Conservation (phyloP, 768 basidiomycete genomes). For the Phanerodontia chrysosporium region DNA sequence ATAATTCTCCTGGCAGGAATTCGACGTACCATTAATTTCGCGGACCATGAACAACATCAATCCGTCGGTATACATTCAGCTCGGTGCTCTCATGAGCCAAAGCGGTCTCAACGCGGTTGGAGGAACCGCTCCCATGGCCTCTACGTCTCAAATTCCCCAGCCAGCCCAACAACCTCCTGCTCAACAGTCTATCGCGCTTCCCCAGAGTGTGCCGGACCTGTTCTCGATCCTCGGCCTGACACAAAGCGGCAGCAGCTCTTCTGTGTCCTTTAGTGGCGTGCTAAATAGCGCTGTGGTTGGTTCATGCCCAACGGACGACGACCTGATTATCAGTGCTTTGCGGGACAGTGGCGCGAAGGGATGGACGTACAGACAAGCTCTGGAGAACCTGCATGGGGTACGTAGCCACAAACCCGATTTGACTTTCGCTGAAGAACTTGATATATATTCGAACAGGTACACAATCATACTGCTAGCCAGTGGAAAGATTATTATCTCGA, state of each 20-base stretch:
- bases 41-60: too few relatives aligned
- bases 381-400: constrained; percentile 68
- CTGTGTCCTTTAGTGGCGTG: not conserved
- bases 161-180: not conserved
- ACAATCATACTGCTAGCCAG: constrained; percentile 48
- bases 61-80: too few relatives aligned
- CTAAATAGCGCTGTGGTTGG: constrained; percentile 29
- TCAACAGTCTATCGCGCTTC: not conserved
- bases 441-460: constrained; percentile 27
- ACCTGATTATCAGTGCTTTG: constrained; percentile 48
- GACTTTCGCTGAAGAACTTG: not conserved
- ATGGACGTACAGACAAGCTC: constrained; percentile 56
- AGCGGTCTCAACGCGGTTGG: not conserved
- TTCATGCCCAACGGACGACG: constrained; percentile 48
- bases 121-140: not conserved
- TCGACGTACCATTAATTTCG: too few relatives aligned
- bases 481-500: constrained; percentile 85
- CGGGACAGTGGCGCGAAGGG: constrained; percentile 33
- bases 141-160: not conserved
- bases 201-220: not conserved
- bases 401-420: constrained; percentile 20
- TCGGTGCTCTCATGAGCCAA: not conserved
- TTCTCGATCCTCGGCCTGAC: not conserved
- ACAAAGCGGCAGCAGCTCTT: not conserved
- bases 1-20: too few relatives aligned